phyloP scores from a whole-genome alignment of 2,329 filamentous ascomycete genomes.

The Microcyclosporella mali region DNA sequence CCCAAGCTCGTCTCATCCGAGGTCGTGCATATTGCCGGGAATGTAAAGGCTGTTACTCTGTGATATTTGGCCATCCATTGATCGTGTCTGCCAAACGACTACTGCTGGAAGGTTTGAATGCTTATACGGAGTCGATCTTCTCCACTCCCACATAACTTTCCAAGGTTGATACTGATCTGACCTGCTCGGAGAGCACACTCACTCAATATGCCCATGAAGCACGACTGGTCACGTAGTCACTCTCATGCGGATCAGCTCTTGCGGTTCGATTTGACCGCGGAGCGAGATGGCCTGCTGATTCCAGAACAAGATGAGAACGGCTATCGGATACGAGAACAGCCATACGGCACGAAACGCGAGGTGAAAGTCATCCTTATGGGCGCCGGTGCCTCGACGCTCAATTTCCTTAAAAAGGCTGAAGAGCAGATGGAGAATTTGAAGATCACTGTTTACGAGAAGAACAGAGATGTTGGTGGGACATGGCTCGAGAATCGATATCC shows the following conservation, averaged over 20 bases:
- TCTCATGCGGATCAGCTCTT: conserved; percentile 17
- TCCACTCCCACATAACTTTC: too few species aligned
- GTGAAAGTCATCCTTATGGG: conserved; percentile 40
- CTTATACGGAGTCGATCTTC: too few species aligned
- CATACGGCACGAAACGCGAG: conserved; percentile 38
- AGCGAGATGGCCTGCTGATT: conserved; percentile 29
- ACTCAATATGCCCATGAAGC: conserved; percentile 21
- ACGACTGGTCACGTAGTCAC: conserved; percentile 14
- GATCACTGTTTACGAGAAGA: conserved; percentile 36
- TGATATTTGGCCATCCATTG: too few species aligned
- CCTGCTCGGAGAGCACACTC: too few species aligned
- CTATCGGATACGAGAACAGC: conserved; percentile 39
- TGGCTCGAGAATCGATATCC: conserved; percentile 35
- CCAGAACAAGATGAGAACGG: conserved; percentile 36
- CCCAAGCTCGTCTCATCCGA: too few species aligned
- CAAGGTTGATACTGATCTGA: too few species aligned
- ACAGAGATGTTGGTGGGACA: conserved; percentile 33
- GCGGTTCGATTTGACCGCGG: conserved; percentile 21
- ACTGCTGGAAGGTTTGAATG: too few species aligned
- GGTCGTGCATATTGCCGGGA: too few species aligned
- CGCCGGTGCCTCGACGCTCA: conserved; percentile 38
- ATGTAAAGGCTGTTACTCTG: too few species aligned
- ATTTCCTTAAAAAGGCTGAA: conserved; percentile 41
- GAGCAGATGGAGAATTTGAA: conserved; percentile 38
- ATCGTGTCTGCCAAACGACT: too few species aligned